These are phyloP conservation scores for Cicer cuneatum DNA, from an alignment of 306 rosid species.

Conservation along the genomic window DNA sequence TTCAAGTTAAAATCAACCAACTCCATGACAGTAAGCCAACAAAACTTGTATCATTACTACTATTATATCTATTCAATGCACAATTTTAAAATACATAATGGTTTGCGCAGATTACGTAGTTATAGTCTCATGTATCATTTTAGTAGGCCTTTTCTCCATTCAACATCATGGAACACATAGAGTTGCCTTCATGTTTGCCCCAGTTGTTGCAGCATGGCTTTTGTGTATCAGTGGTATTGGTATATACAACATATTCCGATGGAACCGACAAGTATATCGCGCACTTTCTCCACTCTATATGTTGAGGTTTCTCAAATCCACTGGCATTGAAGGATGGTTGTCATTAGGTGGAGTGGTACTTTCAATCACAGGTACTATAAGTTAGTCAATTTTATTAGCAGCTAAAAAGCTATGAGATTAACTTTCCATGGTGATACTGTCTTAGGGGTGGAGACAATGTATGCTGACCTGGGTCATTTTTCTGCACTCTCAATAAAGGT, in stretches of 20 bases:
- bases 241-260: slow-evolving; percentile 67
- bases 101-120: slow-evolving; percentile 66
- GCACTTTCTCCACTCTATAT: slow-evolving; percentile 83
- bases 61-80: slow-evolving; percentile 6
- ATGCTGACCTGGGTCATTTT: slow-evolving; percentile 86
- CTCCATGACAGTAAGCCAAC: slow-evolving; percentile 77
- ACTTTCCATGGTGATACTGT: slow-evolving; percentile 46
- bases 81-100: slow-evolving; percentile 22
- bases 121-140: slow-evolving; percentile 65
- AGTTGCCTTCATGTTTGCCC: slow-evolving; percentile 85
- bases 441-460: slow-evolving; percentile 92
- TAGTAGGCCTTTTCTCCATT: slow-evolving; percentile 78
- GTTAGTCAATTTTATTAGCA: slow-evolving; percentile 37
- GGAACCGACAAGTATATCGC: slow-evolving; percentile 63
- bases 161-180: slow-evolving; percentile 83
- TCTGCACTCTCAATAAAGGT: slow-evolving; percentile 87
- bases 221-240: slow-evolving; percentile 71
- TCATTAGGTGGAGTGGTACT: slow-evolving; percentile 77
- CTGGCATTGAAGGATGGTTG: slow-evolving; percentile 74
- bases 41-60: slow-evolving; percentile 36
- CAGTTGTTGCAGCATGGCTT: slow-evolving; percentile 76
- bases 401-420: slow-evolving; percentile 40
- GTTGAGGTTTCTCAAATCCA: slow-evolving; percentile 61
- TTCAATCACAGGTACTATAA: slow-evolving; percentile 71
- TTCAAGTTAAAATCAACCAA: slow-evolving; percentile 67